phyloP scores from a whole-genome alignment of 1,284 basidiomycete genomes.

The Meripilus lineatus region DNA sequence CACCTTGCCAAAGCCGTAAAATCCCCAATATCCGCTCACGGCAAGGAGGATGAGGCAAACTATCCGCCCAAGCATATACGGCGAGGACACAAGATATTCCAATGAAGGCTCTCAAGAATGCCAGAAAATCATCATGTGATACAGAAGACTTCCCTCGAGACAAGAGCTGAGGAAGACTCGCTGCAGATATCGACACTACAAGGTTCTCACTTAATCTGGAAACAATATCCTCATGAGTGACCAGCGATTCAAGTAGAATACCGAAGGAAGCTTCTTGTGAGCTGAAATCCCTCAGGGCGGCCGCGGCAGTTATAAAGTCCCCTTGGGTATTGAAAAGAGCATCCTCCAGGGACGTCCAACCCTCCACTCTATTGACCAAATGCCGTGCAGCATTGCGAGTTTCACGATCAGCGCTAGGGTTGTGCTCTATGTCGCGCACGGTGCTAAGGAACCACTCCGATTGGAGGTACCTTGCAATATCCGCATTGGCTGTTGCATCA shows the following conservation, averaged over 20 bases:
- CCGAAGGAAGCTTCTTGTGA: constrained; percentile 63
- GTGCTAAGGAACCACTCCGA: constrained; percentile 36
- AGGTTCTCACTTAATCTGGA: constrained; percentile 41
- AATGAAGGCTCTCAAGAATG: constrained; percentile 58
- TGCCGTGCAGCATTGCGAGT: constrained; percentile 39
- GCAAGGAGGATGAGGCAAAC: constrained; percentile 58
- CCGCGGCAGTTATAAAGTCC: constrained; percentile 42
- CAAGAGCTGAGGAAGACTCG: constrained; percentile 33
- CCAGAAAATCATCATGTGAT: constrained; percentile 55
- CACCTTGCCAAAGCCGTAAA: constrained; percentile 64
- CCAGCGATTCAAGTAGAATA: constrained; percentile 65
- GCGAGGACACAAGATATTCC: constrained; percentile 66
- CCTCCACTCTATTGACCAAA: constrained; percentile 43
- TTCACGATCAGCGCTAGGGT: constrained; percentile 34
- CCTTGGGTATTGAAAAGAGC: constrained; percentile 48
- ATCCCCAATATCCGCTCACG: constrained; percentile 59
- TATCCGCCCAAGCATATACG: constrained; percentile 77
- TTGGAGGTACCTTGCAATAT: constrained; percentile 47
- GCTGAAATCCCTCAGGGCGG: constrained; percentile 53
- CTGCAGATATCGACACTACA: constrained; percentile 28
- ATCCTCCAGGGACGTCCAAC: constrained; percentile 60
- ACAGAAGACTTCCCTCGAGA: constrained; percentile 19
- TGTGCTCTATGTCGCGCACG: constrained; percentile 37
- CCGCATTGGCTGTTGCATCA: constrained; percentile 58
- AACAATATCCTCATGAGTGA: constrained; percentile 47